Base-by-base conservation (phyloP, 73 alveolate species). In the Tetrahymena elliotti region DNA sequence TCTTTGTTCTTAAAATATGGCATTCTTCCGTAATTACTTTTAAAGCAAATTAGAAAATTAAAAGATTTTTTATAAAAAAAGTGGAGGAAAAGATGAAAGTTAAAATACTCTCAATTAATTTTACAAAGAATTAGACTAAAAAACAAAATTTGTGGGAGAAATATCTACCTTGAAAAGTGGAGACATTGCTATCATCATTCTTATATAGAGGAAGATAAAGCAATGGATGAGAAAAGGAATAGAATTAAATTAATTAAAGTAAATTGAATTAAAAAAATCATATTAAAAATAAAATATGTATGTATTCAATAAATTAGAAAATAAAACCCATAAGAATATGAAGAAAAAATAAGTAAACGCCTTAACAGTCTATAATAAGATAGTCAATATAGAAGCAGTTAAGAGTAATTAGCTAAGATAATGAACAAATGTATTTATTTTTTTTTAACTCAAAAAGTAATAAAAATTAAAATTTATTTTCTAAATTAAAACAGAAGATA, bases 1-100 rank as follows among this genome's bases (percentile, higher is more conserved):
- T 94, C 96, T 24, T 84, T 94, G 5, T 84, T 94, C 22, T 82
- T 94, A 22, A 94, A 94, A 92, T 94, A 94, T 94, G 96, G 96
- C 7, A 94, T 68, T 10, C 88, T 68, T 68, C 88, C 88, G 88
- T 68, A 68, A 68, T 1, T 3, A 18, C 3, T 18, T 18, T 68
- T n/a, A 27, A 68, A 22, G 16, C 1, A 3, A 27, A n/a, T 18
- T 18, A 4, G 15, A 3, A 68, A 2, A 1, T n/a, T 2, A 68
- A 68, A 11, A n/a, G 20, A 53, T 53, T 8, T 1, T 18, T 68
- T 68, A 22, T 68, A 68, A 47, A 22, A 68, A 68, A 68, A 68
- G 88, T 18, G 88, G 88, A 68, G 88, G 88, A 68, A 68, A 68
- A 31, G 88, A 68, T 0, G 88, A 68, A 36, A 68, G 36, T 24